phyloP scores from a whole-genome alignment of 2,329 filamentous ascomycete genomes.

The Hypoxylon sp. region DNA sequence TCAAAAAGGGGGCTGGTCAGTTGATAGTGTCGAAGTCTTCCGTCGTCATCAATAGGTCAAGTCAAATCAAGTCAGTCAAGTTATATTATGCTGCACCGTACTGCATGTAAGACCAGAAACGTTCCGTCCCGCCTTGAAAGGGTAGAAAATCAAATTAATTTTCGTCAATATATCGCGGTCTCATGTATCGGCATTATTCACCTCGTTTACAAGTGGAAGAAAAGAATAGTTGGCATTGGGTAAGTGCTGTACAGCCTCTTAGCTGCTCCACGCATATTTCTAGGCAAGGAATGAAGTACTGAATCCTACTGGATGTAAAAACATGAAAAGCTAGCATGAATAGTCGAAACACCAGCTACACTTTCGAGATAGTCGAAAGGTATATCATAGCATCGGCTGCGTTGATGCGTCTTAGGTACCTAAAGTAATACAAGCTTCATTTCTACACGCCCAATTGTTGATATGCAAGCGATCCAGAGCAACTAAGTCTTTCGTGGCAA shows the following conservation, averaged over 20 bases:
- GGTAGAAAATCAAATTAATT: neutral
- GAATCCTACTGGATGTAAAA: neutral
- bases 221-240: too few species aligned
- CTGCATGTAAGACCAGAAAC: neutral
- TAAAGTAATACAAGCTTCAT: too few species aligned
- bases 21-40: slow-evolving; percentile 27
- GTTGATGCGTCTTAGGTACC: neutral
- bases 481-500: neutral
- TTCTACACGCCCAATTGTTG: too few species aligned
- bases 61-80: slow-evolving; percentile 42
- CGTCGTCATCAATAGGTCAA: slow-evolving; percentile 31
- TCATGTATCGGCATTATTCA: neutral
- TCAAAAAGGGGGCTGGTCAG: slow-evolving; percentile 17
- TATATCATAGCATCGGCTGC: neutral
- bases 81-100: slow-evolving; percentile 13
- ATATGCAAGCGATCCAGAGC: neutral
- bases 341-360: neutral
- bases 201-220: too few species aligned
- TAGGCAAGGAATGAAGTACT: too few species aligned
- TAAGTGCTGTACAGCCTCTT: too few species aligned
- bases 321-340: neutral
- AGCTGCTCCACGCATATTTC: too few species aligned
- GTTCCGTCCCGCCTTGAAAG: neutral
- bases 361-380: neutral
- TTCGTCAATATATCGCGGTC: neutral